Conservation (phyloP, 441 rosid genomes). For the Corymbia calophylla region DNA sequence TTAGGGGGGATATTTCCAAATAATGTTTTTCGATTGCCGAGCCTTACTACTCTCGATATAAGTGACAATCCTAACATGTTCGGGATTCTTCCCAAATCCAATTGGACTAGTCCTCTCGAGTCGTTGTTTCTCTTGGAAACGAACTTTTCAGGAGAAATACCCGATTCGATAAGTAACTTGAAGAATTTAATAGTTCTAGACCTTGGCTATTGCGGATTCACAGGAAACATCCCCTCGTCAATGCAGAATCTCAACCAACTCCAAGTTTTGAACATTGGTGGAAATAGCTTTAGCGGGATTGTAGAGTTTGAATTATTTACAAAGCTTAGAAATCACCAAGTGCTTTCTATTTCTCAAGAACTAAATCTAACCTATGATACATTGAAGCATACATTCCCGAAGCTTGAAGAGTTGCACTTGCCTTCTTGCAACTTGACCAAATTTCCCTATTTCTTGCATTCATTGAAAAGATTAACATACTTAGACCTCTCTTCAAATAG, state of each 20-base stretch:
- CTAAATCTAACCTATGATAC: neutral
- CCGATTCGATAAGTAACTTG: neutral
- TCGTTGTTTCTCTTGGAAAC: neutral
- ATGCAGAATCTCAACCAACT: neutral
- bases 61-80: neutral
- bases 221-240: neutral
- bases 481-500: too few relatives aligned
- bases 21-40: neutral
- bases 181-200: neutral
- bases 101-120: neutral
- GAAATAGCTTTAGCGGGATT: neutral
- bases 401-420: neutral
- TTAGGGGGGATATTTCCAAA: neutral
- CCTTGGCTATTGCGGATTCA: too few relatives aligned
- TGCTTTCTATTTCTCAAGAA: neutral
- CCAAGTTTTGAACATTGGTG: neutral
- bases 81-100: neutral
- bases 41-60: neutral
- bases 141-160: neutral
- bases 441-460: neutral
- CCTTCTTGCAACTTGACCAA: neutral
- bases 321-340: neutral
- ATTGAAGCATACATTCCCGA: neutral
- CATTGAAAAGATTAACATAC: neutral
- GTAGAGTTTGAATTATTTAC: neutral